These are phyloP conservation scores for Candida palmyrensis DNA, from an alignment of 805 yeast genomes.

Conservation along the genomic window DNA sequence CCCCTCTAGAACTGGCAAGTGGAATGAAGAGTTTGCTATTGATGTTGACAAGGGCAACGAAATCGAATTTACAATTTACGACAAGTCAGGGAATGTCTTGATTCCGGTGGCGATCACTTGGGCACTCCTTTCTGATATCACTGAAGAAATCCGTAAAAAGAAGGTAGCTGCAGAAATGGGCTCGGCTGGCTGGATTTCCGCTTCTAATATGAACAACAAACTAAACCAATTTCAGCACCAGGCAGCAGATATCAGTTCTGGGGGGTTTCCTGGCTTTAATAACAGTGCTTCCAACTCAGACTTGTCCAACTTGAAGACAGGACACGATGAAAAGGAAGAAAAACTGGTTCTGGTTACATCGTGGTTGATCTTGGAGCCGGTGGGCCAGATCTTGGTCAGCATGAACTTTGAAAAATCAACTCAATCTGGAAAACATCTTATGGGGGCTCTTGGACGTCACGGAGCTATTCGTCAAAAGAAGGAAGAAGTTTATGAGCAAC, in stretches of 20 bases:
- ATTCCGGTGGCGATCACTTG: conserved; percentile 92
- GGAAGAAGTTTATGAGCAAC: conserved; percentile 86
- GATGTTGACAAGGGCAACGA: conserved; percentile 90
- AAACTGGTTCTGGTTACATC: conserved; percentile 50
- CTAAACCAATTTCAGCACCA: conserved; percentile 2
- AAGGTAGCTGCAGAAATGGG: conserved; percentile 72
- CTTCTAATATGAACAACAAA: conserved; percentile 42
- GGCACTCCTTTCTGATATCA: conserved; percentile 85
- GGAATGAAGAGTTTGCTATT: conserved; percentile 79
- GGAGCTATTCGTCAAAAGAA: conserved; percentile 96
- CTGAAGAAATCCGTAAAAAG: conserved; percentile 90
- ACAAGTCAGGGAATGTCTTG: conserved; percentile 58
- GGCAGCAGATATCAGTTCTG: conserved; percentile 8
- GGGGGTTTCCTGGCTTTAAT: conserved; percentile 2
- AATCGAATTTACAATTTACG: conserved; percentile 82
- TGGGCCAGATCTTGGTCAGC: conserved; percentile 80
- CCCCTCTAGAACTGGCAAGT: conserved; percentile 68
- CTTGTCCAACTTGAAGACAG: neutral
- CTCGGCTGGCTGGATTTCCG: conserved; percentile 84
- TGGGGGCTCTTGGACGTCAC: conserved; percentile 66
- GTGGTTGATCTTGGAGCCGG: conserved; percentile 92
- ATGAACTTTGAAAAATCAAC: conserved; percentile 71
- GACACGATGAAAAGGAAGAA: conserved; percentile 5
- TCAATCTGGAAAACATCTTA: conserved; percentile 32
- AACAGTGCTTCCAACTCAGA: neutral